Evolutionary conservation across 768 basidiomycete species (phyloP).

Genomic region (Leccinum aurantiacum): DNA sequence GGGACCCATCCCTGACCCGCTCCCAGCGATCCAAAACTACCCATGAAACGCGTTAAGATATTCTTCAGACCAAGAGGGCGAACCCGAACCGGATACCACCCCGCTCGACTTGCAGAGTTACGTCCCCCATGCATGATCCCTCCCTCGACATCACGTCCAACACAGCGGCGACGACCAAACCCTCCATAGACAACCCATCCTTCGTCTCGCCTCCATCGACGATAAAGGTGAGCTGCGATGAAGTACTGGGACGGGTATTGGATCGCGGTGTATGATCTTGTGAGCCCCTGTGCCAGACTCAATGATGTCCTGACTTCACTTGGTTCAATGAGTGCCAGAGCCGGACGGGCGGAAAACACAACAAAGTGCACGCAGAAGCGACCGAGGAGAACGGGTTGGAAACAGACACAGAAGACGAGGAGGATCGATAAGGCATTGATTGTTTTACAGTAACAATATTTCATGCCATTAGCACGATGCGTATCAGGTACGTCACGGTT

Average conservation of each 20-base stretch:
- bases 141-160: slow-evolving; percentile 43
- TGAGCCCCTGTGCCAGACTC: slow-evolving; percentile 32
- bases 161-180: slow-evolving; percentile 12
- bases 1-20: no score
- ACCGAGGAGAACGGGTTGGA: slow-evolving; percentile 31
- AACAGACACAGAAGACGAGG: slow-evolving; percentile 21
- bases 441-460: neutral
- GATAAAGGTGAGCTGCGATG: slow-evolving; percentile 57
- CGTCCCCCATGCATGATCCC: slow-evolving; percentile 65
- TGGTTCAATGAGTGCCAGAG: slow-evolving; percentile 34
- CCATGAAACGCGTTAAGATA: neutral
- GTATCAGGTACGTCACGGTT: slow-evolving; percentile 20
- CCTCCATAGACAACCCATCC: slow-evolving; percentile 14
- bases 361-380: slow-evolving; percentile 25
- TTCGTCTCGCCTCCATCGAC: slow-evolving; percentile 35
- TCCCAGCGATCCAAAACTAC: neutral
- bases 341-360: slow-evolving; percentile 18
- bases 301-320: slow-evolving; percentile 2
- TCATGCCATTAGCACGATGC: neutral
- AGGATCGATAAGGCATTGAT: slow-evolving; percentile 12
- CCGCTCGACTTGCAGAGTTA: slow-evolving; percentile 72
- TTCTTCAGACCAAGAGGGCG: neutral
- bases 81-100: slow-evolving; percentile 47
- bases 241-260: slow-evolving; percentile 89
- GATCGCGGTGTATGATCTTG: slow-evolving; percentile 68